Evolutionary conservation across 768 basidiomycete species (phyloP), one percentile per base, ranked within the genome.

Genomic region (Sporobolomyces pararoseus): DNA sequence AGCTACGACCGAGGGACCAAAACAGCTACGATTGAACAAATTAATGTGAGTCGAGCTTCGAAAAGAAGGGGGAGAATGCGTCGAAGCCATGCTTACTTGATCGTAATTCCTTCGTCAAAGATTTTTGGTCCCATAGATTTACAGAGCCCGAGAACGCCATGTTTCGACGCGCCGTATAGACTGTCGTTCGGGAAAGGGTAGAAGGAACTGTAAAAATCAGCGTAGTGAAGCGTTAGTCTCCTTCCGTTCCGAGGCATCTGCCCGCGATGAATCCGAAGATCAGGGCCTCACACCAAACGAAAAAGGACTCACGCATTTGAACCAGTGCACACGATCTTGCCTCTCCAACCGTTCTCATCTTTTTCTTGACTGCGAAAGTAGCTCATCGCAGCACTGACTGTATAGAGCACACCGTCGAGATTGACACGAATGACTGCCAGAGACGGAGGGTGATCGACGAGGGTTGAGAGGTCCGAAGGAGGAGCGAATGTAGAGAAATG

Each of bases 151-250:
- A 68, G 49, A 2, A 72, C 64, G 16, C 63, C 71, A 10, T 68
- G 59, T 50, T 72, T 72, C 0, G 66, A 52, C 0, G 59, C 60
- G 0, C 32, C 67, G 50, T 72, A 72, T 19, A 71, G 62, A 23
- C 59, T 13, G 42, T 68, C 71, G 60, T 72, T 72, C n/a, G 71
- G 71, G 55, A 72, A 72, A 16, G 63, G 59, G 55, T 72, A 68
- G 63, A 72, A 65, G 1, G 66, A 68, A 7, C 65, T 67, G 65
- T 2, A 25, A 10, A 42, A 0, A 31, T 1, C 12, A 35, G 14
- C 37, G 7, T 21, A 9, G 13, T 23, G 53, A 21, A 21, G 13
- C 9, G 25, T 32, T 4, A 52, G 47, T 17, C 39, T 42, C 9
- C 27, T n/a, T n/a, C n/a, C n/a, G n/a, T n/a, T n/a, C n/a, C n/a